A percentile compares a stretch with the other conserved stretches of the same genome.
Evolutionary conservation across 2,329 filamentous ascomycete genomes (phyloP).

Genomic region (Huntiella moniliformis): DNA sequence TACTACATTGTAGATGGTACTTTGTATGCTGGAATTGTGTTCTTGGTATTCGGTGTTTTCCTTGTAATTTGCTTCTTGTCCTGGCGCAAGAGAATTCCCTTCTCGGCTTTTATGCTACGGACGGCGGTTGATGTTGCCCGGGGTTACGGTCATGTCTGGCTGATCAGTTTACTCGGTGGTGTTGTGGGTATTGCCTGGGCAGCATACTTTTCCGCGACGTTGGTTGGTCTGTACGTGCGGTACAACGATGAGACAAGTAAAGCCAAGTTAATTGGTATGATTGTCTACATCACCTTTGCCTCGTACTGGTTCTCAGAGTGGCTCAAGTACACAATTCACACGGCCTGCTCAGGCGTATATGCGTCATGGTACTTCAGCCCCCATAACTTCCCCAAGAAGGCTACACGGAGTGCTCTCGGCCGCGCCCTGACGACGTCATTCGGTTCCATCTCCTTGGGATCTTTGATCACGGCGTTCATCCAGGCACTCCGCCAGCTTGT

Average conservation of each 20-base stretch:
- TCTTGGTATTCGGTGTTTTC: constrained; percentile 65
- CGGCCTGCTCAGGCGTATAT: constrained; percentile 72
- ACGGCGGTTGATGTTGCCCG: constrained; percentile 74
- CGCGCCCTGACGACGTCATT: constrained; percentile 80
- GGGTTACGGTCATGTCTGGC: constrained; percentile 66
- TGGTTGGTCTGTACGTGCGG: constrained; percentile 71
- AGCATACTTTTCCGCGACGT: constrained; percentile 71
- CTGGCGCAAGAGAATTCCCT: constrained; percentile 83
- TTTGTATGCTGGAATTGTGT: constrained; percentile 73
- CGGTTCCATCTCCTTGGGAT: constrained; percentile 75
- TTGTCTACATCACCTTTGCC: constrained; percentile 77
- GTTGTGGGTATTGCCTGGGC: constrained; percentile 55
- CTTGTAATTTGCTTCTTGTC: constrained; percentile 66
- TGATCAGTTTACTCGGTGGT: constrained; percentile 71
- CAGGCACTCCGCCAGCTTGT: constrained; percentile 68
- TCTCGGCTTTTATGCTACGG: constrained; percentile 75
- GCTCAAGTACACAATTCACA: constrained; percentile 85
- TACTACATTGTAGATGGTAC: constrained; percentile 65
- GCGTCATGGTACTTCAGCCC: constrained; percentile 82
- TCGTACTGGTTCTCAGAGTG: constrained; percentile 90
- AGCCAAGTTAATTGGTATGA: constrained; percentile 63
- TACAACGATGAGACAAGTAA: constrained; percentile 48
- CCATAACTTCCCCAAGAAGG: constrained; percentile 50
- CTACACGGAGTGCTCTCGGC: constrained; percentile 67
- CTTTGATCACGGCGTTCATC: constrained; percentile 69